Evolutionary conservation across 2,329 filamentous ascomycete genomes (phyloP), one percentile per base, ranked within the genome.

Genomic region (Paecilomyces sp.): DNA sequence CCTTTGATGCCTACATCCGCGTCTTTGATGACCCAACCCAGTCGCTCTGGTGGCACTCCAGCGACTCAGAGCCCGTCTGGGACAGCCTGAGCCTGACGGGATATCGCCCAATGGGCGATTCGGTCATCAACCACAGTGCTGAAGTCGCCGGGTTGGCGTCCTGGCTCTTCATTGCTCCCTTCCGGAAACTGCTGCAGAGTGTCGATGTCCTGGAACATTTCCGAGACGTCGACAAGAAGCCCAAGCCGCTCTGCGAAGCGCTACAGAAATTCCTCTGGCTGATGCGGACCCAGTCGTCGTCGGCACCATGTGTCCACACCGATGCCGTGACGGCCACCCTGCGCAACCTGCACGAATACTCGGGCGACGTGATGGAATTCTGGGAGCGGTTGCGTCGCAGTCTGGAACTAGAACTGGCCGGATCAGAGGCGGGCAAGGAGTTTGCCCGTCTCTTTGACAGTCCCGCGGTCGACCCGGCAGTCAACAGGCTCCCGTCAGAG

Each of bases 1-100:
- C 83, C 0, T 85, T 88, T 62, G 83, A 83, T 61, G 83, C 80
- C 0, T 87, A 87, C 67, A 82, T 88, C 60, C 82, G 84, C 18
- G 77, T 85, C 51, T 74, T 88, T 56, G 71, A 87, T 25, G 85
- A 88, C 64, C 79, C 84, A 2, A 87, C 85, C 0, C 76, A 80
- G 36, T 83, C 83, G 54, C 72, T 87, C 33, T 87, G 84, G 83
- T 85, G 84, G 74, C 83, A 86, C 66, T 72, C 76, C 33, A 83
- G 78, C 58, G 75, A 80, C 41, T 76, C 81, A 0, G 82, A 84
- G 61, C 77, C 79, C 4, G 71, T 73, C 24, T 85, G 82, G 83
- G 81, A 85, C 64, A 83, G 82, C 64, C 75, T 84, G 64, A 73
- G 77, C 4, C 79, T 85, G 70, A 85, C 84, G 31, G 84, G 84